Conservation (phyloP, 108 stramenopile species). For the Chaetoceros muelleri region DNA sequence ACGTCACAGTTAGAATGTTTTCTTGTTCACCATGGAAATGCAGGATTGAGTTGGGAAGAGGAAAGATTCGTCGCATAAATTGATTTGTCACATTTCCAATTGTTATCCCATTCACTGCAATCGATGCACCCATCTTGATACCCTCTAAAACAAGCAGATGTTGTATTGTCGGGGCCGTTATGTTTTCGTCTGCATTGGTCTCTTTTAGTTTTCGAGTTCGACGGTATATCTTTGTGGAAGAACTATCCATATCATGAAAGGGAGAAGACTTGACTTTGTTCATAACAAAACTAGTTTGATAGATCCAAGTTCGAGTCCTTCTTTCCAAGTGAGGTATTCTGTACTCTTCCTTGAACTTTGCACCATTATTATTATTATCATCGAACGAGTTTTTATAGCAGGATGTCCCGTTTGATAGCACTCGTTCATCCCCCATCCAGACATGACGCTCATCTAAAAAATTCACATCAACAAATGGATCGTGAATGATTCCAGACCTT, state of each 20-base stretch:
- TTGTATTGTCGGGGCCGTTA: too few relatives aligned
- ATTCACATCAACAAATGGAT: constrained; percentile 24
- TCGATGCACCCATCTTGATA: constrained; percentile 42
- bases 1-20: constrained; percentile 14
- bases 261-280: neutral
- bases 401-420: neutral
- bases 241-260: neutral
- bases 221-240: neutral
- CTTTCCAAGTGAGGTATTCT: neutral
- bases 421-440: constrained; percentile 17
- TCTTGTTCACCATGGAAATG: too few relatives aligned
- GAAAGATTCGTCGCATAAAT: constrained; percentile 24
- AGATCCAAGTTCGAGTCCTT: constrained; percentile 23
- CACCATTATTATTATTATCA: neutral
- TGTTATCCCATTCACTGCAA: constrained; percentile 11
- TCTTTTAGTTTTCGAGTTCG: neutral
- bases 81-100: constrained; percentile 33
- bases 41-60: neutral
- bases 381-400: neutral
- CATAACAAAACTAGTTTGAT: constrained; percentile 16
- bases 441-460: constrained; percentile 21
- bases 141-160: constrained; percentile 26
- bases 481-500: constrained; percentile 14
- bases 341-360: neutral
- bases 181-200: neutral